Base-by-base conservation (phyloP, 2,329 filamentous ascomycete genomes). In the Sporothrix dimorphospora region DNA sequence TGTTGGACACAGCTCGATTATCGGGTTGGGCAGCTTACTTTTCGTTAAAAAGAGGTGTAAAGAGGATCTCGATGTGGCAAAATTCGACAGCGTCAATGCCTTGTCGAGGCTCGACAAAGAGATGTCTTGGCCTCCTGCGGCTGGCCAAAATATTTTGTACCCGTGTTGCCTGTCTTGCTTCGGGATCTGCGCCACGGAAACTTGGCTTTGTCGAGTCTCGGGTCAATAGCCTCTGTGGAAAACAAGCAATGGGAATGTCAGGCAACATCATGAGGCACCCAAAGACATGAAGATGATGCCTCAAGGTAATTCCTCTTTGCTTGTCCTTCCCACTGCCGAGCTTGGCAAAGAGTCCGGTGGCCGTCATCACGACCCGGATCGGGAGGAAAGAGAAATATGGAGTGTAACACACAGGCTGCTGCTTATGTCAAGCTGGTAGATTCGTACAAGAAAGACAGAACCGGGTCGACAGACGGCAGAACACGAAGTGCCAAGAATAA, bases 311-410 rank as follows among this genome's bases (percentile, higher is more conserved):
- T 40, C 38, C 14, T 65, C 21, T 11, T 65, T 27, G 38, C 19
- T 9, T 65, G 61, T 47, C 11, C 61, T 65, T 27, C 40, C 21
- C 61, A 47, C 40, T 47, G 61, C 61, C 61, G 61, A 65, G 24
- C 63, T 34, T 49, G 63, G 59, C 21, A 65, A 45, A 27, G 38
- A 14, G 21, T 21, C n/a, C 38, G 38, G 34, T 45, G 59, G 38
- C 63, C 40, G 16, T 49, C 63, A 66, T n/a, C 42, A 66, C 24
- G 63, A 34, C 63, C 42, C 6, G 3, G 40, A 66, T 49, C 38
- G 63, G 42, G 14, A 19, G 42, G 42, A 66, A 14, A 49, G 24
- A 27, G 19, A 63, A 24, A 12, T 16, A 42, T 5, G 59, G 59
- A 65, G 59, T 42, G 59, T 27, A 45, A 27, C 59, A 65, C 38